Conservation (phyloP, 2,329 filamentous ascomycete genomes). For the Aspergillus sp. region DNA sequence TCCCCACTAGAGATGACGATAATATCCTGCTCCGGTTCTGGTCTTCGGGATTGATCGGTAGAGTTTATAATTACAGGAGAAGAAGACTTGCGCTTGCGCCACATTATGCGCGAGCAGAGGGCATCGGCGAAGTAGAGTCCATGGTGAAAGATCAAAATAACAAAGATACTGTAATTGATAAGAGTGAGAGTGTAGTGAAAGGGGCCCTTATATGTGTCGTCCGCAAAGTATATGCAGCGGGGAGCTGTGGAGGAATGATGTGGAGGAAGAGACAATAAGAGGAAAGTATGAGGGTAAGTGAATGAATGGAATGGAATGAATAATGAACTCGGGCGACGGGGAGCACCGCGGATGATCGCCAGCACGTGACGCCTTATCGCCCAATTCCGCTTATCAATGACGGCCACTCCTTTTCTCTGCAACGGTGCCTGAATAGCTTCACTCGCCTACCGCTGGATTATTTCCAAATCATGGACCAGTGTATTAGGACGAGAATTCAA, state of each 20-base stretch:
- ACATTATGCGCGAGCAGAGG: slow-evolving; percentile 27
- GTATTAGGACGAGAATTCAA: too few species aligned
- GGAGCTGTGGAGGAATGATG: neutral
- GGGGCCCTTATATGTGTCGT: neutral
- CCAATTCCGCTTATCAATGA: slow-evolving; percentile 11
- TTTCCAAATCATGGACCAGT: too few species aligned
- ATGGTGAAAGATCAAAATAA: slow-evolving; percentile 15
- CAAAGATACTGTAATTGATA: slow-evolving; percentile 1
- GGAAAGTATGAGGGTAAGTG: neutral
- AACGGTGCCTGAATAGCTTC: neutral
- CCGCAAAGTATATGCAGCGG: neutral
- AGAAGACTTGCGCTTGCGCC: slow-evolving; percentile 21
- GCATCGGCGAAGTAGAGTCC: slow-evolving; percentile 14
- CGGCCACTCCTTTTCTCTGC: neutral
- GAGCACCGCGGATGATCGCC: slow-evolving; percentile 26
- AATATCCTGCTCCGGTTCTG: slow-evolving; percentile 8
- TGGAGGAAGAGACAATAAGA: slow-evolving; percentile 10
- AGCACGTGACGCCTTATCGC: slow-evolving; percentile 34
- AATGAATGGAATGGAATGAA: neutral
- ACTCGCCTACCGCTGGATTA: neutral
- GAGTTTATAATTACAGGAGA: slow-evolving; percentile 16
- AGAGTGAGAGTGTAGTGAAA: neutral
- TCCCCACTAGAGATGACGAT: slow-evolving; percentile 15
- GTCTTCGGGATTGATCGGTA: slow-evolving; percentile 8
- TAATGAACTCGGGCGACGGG: slow-evolving; percentile 15